Evolutionary conservation across 2,329 filamentous ascomycete species (phyloP).

Genomic region (Chaetomium strumarium): DNA sequence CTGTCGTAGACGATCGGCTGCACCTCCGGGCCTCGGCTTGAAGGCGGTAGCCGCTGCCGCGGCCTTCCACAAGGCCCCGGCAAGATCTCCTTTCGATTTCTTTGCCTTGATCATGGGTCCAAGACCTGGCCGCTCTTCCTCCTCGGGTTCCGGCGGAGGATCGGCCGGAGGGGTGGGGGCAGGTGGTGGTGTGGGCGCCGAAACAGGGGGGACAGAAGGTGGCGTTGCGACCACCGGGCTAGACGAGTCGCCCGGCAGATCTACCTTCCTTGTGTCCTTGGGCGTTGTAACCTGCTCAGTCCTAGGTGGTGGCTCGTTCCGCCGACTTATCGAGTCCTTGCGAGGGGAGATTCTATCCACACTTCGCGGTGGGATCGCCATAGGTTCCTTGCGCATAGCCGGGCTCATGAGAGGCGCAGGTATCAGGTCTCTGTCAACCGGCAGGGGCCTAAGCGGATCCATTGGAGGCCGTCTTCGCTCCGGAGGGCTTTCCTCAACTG

Average conservation of each 20-base stretch:
- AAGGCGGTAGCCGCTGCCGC: slow-evolving; percentile 67
- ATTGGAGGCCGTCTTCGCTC: slow-evolving; percentile 63
- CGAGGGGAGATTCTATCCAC: slow-evolving; percentile 42
- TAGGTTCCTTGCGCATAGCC: slow-evolving; percentile 38
- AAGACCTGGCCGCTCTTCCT: slow-evolving; percentile 62
- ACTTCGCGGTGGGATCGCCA: slow-evolving; percentile 44
- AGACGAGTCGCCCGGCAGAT: slow-evolving; percentile 8
- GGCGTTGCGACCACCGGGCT: slow-evolving; percentile 27
- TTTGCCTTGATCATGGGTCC: slow-evolving; percentile 88
- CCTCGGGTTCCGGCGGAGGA: slow-evolving; percentile 33
- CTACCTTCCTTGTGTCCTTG: slow-evolving; percentile 14
- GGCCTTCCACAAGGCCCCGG: slow-evolving; percentile 72
- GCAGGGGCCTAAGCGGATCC: slow-evolving; percentile 50
- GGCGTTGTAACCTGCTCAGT: slow-evolving; percentile 13
- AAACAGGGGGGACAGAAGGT: slow-evolving; percentile 25
- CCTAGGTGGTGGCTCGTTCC: slow-evolving; percentile 20
- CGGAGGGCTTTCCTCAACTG: slow-evolving; percentile 45
- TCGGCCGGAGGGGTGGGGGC: slow-evolving; percentile 20
- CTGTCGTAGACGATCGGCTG: slow-evolving; percentile 69
- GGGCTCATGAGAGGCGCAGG: slow-evolving; percentile 54
- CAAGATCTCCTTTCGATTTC: slow-evolving; percentile 65
- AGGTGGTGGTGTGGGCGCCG: slow-evolving; percentile 17
- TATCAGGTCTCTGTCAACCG: slow-evolving; percentile 47
- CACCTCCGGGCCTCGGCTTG: slow-evolving; percentile 82
- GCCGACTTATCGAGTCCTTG: slow-evolving; percentile 35